A percentile compares a stretch with the other conserved stretches of the same genome.
phyloP scores from a whole-genome alignment of 2,329 filamentous ascomycete species.

The Neofusicoccum umdonicola region DNA sequence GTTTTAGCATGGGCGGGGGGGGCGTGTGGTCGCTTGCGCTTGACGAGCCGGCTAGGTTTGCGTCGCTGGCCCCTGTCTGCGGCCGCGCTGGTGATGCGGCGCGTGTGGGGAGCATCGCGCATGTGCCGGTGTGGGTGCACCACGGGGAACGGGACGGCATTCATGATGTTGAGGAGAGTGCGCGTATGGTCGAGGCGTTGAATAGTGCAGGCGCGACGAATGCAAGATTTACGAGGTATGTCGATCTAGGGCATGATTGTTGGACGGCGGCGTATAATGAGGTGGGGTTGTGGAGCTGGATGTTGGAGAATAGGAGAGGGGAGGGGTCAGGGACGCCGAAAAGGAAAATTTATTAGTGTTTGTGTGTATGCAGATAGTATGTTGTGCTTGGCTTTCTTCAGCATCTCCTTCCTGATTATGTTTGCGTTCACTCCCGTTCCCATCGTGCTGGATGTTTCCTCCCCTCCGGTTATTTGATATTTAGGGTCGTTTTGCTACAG shows the following conservation, averaged over 20 bases:
- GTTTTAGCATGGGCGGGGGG: slow-evolving; percentile 22
- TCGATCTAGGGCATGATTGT: slow-evolving; percentile 13
- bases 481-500: too few species aligned
- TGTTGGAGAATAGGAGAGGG: slow-evolving; percentile 6
- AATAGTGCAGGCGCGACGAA: neutral
- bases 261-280: slow-evolving; percentile 18
- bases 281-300: slow-evolving; percentile 17
- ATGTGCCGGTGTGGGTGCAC: slow-evolving; percentile 14
- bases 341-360: too few species aligned
- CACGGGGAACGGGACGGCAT: slow-evolving; percentile 17
- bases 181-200: slow-evolving; percentile 17
- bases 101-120: slow-evolving; percentile 14
- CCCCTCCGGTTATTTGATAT: too few species aligned
- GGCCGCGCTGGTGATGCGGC: slow-evolving; percentile 16
- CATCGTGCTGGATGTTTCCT: too few species aligned
- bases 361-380: too few species aligned
- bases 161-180: neutral
- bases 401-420: too few species aligned
- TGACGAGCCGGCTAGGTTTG: slow-evolving; percentile 19
- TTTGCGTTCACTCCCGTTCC: too few species aligned
- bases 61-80: slow-evolving; percentile 19
- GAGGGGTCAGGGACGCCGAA: too few species aligned
- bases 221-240: slow-evolving; percentile 16
- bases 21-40: slow-evolving; percentile 19
- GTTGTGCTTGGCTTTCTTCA: too few species aligned